Percentiles rank a stretch among this genome's conserved stretches.
phyloP scores from a whole-genome alignment of 225 moss, liverwort and hornwort genomes.

The Sphagnum contortum region DNA sequence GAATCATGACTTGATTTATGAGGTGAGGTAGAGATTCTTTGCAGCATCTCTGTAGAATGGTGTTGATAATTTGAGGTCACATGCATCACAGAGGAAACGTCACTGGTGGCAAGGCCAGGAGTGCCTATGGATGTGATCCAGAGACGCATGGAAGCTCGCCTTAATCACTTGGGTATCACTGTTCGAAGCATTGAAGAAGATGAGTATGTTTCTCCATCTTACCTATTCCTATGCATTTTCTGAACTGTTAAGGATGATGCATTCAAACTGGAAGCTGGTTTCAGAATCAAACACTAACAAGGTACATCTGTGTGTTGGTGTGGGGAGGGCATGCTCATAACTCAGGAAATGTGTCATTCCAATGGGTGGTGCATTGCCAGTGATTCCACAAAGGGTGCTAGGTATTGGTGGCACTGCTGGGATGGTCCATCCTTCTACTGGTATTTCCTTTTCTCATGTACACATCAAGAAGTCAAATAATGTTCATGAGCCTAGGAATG shows the following conservation, averaged over 20 bases:
- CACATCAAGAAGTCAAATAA: not conserved
- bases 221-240: not conserved
- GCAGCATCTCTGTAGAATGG: too few species aligned
- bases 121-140: conserved; percentile 89
- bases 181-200: conserved; percentile 99
- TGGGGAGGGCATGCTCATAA: too few species aligned
- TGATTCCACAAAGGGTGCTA: conserved; percentile 92
- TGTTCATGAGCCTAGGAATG: not conserved
- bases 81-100: conserved; percentile 71
- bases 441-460: conserved; percentile 20
- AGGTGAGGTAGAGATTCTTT: too few species aligned
- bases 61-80: too few species aligned
- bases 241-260: not conserved
- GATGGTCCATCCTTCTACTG: conserved; percentile 99
- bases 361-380: conserved; percentile 96
- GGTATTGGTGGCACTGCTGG: conserved; percentile 99
- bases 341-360: conserved; percentile 87
- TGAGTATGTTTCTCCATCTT: conserved; percentile 47
- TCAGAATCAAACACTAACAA: too few species aligned
- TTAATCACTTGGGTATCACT: conserved; percentile 81
- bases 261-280: too few species aligned
- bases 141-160: conserved; percentile 85
- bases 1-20: too few species aligned
- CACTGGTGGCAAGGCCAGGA: conserved; percentile 91
- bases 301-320: too few species aligned